Evolutionary conservation across 768 basidiomycete species (phyloP), one percentile per base, ranked within the genome.

Genomic region (Leccinum arenicola): DNA sequence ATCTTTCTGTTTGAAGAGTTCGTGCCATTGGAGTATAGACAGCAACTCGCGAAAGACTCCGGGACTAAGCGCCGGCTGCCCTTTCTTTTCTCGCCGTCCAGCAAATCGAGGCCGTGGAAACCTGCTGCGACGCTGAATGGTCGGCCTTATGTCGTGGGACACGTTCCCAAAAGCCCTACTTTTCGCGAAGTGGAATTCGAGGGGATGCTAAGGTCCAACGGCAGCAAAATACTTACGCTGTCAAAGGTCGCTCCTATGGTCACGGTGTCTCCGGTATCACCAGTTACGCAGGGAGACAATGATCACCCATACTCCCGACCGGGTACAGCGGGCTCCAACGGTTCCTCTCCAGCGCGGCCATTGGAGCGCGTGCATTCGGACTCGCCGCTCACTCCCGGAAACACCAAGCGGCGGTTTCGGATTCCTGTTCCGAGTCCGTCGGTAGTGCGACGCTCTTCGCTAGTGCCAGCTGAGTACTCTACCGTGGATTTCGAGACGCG

Each of bases 1-100:
- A 82, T 93, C 51, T 82, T 97, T 54, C 75, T 98, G 6, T 95
- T 93, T 63, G 95, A 99, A 74, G 97, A 98, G 73, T 91, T 93
- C 56, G 93, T 99, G 3, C 96, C 95, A 0, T 75, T 84, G 40
- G 95, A 94, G 69, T 94, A 93, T 66, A 80, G 91, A 4, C 85
- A 90, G 49, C 87, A 91, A 64, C 80, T 95, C 6, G 84, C 75
- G 5, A 73, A 84, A 6, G 77, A 80, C 15, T 78, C 82, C 3
- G 76, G 80, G 0, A 77, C 76, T 8, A 80, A 85, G 15, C 78
- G 82, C n/a, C 84, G 86, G 8, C 73, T 91, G n/a, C 87, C 87
- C 3, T 86, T 86, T 15, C 74, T 89, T 40, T 90, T 91, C 63
- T 79, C 84, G 11, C 73, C 81, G 21, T 77, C 80, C 29, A 72